Percentiles rank a stretch among this genome's conserved stretches.
Conservation (phyloP, 768 basidiomycete species). For the Agaricus sinodeliciosus region DNA sequence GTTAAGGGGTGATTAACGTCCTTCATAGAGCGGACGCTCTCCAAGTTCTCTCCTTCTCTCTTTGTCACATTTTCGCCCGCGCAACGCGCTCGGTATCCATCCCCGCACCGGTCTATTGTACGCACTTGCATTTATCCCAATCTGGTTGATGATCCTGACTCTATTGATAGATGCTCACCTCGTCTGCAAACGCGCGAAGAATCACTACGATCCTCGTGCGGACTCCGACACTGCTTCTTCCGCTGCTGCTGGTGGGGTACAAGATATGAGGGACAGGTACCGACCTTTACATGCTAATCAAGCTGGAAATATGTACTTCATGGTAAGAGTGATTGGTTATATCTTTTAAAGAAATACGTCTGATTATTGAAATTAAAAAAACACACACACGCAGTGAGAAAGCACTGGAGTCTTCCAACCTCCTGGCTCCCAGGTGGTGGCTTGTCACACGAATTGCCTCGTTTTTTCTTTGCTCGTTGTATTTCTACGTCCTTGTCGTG, state of each 20-base stretch:
- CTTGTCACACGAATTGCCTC: neutral
- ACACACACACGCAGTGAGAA: neutral
- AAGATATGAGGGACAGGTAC: constrained; percentile 45
- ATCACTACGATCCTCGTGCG: constrained; percentile 68
- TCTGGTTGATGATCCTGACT: neutral
- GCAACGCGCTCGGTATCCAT: constrained; percentile 83
- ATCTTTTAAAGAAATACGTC: neutral
- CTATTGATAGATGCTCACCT: constrained; percentile 65
- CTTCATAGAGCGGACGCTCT: constrained; percentile 50
- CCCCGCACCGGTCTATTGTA: constrained; percentile 81
- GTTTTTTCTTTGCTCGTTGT: neutral
- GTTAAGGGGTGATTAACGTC: too few relatives aligned
- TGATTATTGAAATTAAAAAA: neutral
- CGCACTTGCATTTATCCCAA: constrained; percentile 16
- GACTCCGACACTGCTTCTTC: constrained; percentile 50
- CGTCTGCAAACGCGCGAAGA: constrained; percentile 76
- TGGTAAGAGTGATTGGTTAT: constrained; percentile 22
- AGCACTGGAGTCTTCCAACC: neutral
- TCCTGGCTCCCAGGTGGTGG: neutral
- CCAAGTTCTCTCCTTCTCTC: constrained; percentile 61
- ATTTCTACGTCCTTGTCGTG: neutral
- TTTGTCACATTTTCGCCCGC: constrained; percentile 78
- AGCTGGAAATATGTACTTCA: constrained; percentile 54
- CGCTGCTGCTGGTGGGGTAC: constrained; percentile 31
- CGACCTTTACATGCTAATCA: constrained; percentile 48